Evolutionary conservation across 495 filamentous ascomycete genomes (phyloP).

Genomic region (Aspergillus leporis): DNA sequence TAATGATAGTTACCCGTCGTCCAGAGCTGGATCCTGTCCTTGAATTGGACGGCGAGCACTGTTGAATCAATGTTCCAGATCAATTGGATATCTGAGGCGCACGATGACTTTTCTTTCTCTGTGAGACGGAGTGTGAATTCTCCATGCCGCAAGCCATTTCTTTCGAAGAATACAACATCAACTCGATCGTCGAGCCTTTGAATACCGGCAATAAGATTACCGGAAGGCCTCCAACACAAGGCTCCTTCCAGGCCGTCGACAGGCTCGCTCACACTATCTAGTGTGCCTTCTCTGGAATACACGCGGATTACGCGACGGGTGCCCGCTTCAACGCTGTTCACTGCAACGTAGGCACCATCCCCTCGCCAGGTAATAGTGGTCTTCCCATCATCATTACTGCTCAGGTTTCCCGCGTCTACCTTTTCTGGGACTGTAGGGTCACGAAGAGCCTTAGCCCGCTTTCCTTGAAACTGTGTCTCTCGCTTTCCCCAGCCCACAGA

Average conservation of each 20-base stretch:
- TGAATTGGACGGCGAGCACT: constrained; percentile 77
- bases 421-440: constrained; percentile 95
- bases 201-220: constrained; percentile 84
- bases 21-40: constrained; percentile 86
- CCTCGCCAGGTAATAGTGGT: constrained; percentile 89
- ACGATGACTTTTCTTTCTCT: constrained; percentile 54
- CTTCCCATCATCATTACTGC: constrained; percentile 64
- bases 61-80: constrained; percentile 91
- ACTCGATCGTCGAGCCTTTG: constrained; percentile 67
- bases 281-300: constrained; percentile 82
- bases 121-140: constrained; percentile 77
- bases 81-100: constrained; percentile 60
- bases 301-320: constrained; percentile 78
- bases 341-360: constrained; percentile 86
- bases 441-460: constrained; percentile 81
- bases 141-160: constrained; percentile 92
- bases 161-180: constrained; percentile 95
- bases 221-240: constrained; percentile 87
- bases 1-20: constrained; percentile 97
- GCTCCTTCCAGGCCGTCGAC: constrained; percentile 85
- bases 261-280: constrained; percentile 92
- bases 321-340: constrained; percentile 70
- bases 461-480: constrained; percentile 96
- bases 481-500: constrained; percentile 98
- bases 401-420: constrained; percentile 80